Evolutionary conservation across 106 monocot genomes (phyloP).

Genomic region (Ottelia alismoides): DNA sequence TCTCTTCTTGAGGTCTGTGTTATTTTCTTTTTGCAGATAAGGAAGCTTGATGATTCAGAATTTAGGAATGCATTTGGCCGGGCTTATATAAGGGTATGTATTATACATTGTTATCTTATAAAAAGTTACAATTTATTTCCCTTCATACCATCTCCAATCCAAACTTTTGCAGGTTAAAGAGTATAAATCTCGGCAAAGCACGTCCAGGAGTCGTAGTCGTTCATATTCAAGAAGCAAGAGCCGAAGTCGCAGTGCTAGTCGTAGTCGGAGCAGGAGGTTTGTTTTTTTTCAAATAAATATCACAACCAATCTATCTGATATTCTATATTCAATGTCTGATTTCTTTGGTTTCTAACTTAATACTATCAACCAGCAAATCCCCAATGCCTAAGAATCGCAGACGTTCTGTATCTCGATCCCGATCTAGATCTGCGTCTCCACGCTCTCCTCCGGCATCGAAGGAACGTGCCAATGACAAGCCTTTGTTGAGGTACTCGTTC

Average conservation of each 20-base stretch:
- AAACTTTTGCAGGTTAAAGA: slow-evolving; percentile 48
- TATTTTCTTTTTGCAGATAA: slow-evolving; percentile 32
- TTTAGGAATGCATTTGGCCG: slow-evolving; percentile 81
- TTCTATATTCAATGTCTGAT: not conserved
- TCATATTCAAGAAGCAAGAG: slow-evolving; percentile 47
- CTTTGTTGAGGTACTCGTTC: slow-evolving; percentile 1
- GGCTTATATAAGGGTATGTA: slow-evolving; percentile 57
- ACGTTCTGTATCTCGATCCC: slow-evolving; percentile 25
- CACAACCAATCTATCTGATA: slow-evolving; percentile 13
- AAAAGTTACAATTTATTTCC: not conserved
- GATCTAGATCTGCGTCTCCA: slow-evolving; percentile 42
- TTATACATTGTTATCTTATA: not conserved
- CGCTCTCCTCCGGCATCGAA: slow-evolving; percentile 39
- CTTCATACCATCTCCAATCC: not conserved
- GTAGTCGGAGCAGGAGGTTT: slow-evolving; percentile 32
- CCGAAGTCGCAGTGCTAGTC: slow-evolving; percentile 24
- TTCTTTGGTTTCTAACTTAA: not conserved
- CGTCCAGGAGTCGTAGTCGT: slow-evolving; percentile 50
- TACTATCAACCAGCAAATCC: slow-evolving; percentile 21
- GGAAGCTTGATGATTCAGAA: slow-evolving; percentile 85
- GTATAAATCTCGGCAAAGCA: slow-evolving; percentile 36
- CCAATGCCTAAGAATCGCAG: slow-evolving; percentile 21
- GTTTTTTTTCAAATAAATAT: not conserved
- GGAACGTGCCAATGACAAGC: too few species aligned
- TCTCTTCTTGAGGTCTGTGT: too few species aligned